phyloP scores from a whole-genome alignment of 1,139 yeast genomes.

The Eremothecium coryli region DNA sequence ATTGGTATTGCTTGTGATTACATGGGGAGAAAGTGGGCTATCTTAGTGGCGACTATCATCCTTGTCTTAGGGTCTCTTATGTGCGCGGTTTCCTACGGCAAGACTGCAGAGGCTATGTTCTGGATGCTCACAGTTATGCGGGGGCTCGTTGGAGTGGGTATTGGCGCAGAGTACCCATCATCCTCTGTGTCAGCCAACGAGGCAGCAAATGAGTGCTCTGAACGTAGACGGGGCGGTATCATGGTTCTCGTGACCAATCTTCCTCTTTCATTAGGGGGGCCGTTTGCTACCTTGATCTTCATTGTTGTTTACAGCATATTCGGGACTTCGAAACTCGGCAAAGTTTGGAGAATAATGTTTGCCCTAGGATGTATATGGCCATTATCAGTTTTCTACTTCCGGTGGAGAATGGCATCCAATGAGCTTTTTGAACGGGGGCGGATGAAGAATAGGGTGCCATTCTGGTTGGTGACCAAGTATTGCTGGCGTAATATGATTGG shows the following conservation, averaged over 20 bases:
- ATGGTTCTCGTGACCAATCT: conserved; percentile 61
- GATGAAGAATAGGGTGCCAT: conserved; percentile 45
- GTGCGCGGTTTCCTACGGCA: conserved; percentile 52
- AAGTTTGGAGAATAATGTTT: conserved; percentile 66
- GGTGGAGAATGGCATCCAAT: conserved; percentile 62
- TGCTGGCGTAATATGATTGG: conserved; percentile 50
- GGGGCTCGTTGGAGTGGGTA: conserved; percentile 65
- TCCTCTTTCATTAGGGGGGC: conserved; percentile 68
- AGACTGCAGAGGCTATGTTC: conserved; percentile 46
- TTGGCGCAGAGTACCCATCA: conserved; percentile 66
- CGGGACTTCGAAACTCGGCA: conserved; percentile 39
- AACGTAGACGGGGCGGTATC: conserved; percentile 52
- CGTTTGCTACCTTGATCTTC: conserved; percentile 60
- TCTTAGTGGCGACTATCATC: conserved; percentile 44
- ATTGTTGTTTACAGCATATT: conserved; percentile 58
- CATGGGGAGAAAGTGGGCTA: conserved; percentile 51
- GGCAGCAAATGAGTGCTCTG: conserved; percentile 64
- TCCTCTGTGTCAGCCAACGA: conserved; percentile 63
- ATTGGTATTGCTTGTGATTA: conserved; percentile 51
- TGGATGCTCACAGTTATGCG: conserved; percentile 66
- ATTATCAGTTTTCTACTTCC: conserved; percentile 58
- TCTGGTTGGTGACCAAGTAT: conserved; percentile 42
- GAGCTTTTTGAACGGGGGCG: conserved; percentile 46
- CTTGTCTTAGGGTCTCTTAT: conserved; percentile 48
- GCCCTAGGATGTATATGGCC: conserved; percentile 76